phyloP scores from a whole-genome alignment of 1,139 yeast species.

The Saccharomycopsis hybrid region DNA sequence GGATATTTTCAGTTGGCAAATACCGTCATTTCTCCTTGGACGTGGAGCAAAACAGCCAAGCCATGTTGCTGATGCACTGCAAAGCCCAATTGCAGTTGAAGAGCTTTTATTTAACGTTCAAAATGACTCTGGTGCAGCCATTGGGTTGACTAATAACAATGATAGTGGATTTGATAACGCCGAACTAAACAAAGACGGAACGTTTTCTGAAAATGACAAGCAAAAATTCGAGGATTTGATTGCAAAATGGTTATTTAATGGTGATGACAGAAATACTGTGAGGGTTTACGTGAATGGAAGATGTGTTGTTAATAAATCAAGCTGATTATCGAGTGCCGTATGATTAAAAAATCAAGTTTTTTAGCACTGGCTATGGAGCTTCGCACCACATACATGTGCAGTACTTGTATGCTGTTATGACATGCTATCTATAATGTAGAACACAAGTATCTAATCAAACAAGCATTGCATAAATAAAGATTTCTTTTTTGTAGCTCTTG shows the following conservation, averaged over 20 bases:
- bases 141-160: background rate
- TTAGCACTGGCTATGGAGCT: no score
- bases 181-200: slow-evolving; percentile 13
- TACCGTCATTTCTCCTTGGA: slow-evolving; percentile 20
- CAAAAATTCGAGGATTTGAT: slow-evolving; percentile 46
- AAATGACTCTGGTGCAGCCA: background rate
- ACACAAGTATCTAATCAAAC: slow-evolving; percentile 22
- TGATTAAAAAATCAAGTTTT: no score
- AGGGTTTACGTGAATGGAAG: slow-evolving; percentile 83
- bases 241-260: slow-evolving; percentile 90
- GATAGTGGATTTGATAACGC: background rate
- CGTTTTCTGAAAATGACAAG: slow-evolving; percentile 11
- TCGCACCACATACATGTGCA: slow-evolving; percentile 21
- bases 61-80: background rate
- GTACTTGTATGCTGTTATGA: no score
- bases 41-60: background rate
- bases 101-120: background rate
- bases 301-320: slow-evolving; percentile 35
- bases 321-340: no score
- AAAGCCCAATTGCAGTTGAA: no score
- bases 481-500: no score
- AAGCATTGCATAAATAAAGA: background rate
- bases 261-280: slow-evolving; percentile 84
- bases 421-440: no score
- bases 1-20: slow-evolving; percentile 73